These are phyloP conservation scores for Colletotrichum cuscutae DNA, from an alignment of 2,329 filamentous ascomycete species.

Conservation along the genomic window DNA sequence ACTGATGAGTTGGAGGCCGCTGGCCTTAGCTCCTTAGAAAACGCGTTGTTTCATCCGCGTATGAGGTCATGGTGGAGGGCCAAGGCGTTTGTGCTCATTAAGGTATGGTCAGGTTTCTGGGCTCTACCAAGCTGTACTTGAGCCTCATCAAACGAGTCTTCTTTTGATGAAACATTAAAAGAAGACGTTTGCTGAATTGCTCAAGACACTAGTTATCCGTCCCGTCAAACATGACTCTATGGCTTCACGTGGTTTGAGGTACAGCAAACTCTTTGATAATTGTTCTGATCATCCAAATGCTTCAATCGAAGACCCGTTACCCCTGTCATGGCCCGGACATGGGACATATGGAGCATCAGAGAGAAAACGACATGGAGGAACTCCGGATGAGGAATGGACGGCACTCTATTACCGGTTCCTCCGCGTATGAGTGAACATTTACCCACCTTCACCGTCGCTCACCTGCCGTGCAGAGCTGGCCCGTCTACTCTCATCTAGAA, in stretches of 20 bases:
- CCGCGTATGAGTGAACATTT: background rate
- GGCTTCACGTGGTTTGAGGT: background rate
- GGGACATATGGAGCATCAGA: background rate
- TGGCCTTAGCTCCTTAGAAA: conserved; percentile 4
- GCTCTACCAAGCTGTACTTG: conserved; percentile 9
- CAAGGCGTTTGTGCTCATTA: conserved; percentile 7
- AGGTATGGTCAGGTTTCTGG: background rate
- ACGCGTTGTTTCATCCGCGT: conserved; percentile 31
- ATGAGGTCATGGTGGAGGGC: conserved; percentile 35
- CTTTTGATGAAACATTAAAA: background rate
- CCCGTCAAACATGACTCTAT: background rate
- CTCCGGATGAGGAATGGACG: background rate
- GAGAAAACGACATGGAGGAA: background rate
- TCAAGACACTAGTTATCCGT: too few species aligned
- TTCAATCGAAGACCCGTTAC: background rate
- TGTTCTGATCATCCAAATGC: background rate
- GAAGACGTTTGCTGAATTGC: background rate
- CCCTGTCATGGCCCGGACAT: background rate
- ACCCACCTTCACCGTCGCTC: background rate
- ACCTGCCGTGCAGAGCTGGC: background rate
- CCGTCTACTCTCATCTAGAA: background rate
- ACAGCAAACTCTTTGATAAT: background rate
- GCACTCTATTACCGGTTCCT: background rate
- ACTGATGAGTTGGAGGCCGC: conserved; percentile 2
- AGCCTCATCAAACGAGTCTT: conserved; percentile 9